Base-by-base conservation (phyloP, 2,329 filamentous ascomycete genomes). In the Calonectria pseudoreteaudii region DNA sequence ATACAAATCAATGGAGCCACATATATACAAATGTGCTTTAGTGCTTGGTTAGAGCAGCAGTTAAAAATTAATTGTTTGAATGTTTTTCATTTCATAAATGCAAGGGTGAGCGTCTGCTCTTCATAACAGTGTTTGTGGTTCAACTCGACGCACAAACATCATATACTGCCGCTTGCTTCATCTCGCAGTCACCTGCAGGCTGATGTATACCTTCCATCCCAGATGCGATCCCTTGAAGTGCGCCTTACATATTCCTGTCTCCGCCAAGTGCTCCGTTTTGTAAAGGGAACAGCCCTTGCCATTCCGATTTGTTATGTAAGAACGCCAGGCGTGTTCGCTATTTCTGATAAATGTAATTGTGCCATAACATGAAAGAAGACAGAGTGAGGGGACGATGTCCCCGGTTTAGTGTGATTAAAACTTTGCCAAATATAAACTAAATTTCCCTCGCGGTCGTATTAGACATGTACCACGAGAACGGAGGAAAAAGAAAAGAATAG, bases 351-450 rank as follows among this genome's bases (percentile, higher is more conserved):
- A 30, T 31, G 18, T 47, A 26, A 65, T 14, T 31, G 44, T 49
- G 26, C 60, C 38, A 30, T 11, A 5, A 34, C 28, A 31, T 65
- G 38, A 36, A 26, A 36, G 20, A 47, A 44, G 44, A 53, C 23
- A 30, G 58, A 30, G 60, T 30, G 30, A 34, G 75, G 68, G 30
- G 50, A 13, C 41, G 38, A n/a, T 50, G 38, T 58, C 65, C 62
- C 53, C 28, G 34, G 71, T 58, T 52, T 65, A 26, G 60, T 66
- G 79, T 80, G 77, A 68, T 80, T 80, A 78, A 76, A 72, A 68
- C 30, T 65, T 11, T 52, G 68, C 36, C 71, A 71, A 71, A 38
- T 38, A 50, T 70, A 71, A 68, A 67, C 58, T 71, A 14, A 44
- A 18, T 16, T 73, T 64, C 20, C 56, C 49, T 76, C 71, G 38